Percentiles rank a stretch among this genome's conserved stretches.
phyloP scores from a whole-genome alignment of 306 rosid genomes.

The Fagus crenata region DNA sequence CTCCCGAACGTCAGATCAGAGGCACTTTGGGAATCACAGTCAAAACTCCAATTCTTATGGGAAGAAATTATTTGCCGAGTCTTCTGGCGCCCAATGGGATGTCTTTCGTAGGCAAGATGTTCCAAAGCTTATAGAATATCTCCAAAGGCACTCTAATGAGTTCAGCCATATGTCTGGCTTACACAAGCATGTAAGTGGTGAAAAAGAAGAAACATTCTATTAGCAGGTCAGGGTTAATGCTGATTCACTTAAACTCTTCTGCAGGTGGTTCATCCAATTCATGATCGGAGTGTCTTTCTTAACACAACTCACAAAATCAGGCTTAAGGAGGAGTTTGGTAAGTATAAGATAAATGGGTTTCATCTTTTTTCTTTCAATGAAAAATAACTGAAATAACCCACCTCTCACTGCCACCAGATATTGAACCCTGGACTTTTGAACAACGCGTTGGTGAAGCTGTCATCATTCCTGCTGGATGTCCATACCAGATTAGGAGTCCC shows the following conservation, averaged over 20 bases:
- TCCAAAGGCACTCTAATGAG: slow-evolving; percentile 59
- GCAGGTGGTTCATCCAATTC: slow-evolving; percentile 88
- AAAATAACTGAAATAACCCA: slow-evolving; percentile 27
- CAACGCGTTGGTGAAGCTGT: slow-evolving; percentile 96
- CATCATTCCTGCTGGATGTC: slow-evolving; percentile 96
- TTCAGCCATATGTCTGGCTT: slow-evolving; percentile 40
- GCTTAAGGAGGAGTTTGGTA: slow-evolving; percentile 92
- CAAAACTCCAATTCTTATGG: slow-evolving; percentile 33
- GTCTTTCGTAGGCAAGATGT: slow-evolving; percentile 91
- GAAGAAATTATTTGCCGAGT: slow-evolving; percentile 28
- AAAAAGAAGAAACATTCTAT: slow-evolving; percentile 25
- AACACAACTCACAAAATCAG: slow-evolving; percentile 64
- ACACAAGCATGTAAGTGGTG: slow-evolving; percentile 52
- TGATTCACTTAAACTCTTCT: slow-evolving; percentile 30
- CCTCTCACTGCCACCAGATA: slow-evolving; percentile 49
- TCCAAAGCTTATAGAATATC: slow-evolving; percentile 81
- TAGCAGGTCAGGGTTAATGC: slow-evolving; percentile 18
- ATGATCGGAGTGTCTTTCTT: slow-evolving; percentile 79
- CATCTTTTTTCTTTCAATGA: slow-evolving; percentile 8
- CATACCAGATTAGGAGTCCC: slow-evolving; percentile 84
- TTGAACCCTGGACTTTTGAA: slow-evolving; percentile 97
- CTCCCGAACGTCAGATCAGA: slow-evolving; percentile 28
- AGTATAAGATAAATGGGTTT: slow-evolving; percentile 31
- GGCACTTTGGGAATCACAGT: slow-evolving; percentile 27
- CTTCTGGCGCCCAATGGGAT: slow-evolving; percentile 78